Base-by-base conservation (phyloP, 1,284 basidiomycete species). In the Cystobasidiaceae sp. region DNA sequence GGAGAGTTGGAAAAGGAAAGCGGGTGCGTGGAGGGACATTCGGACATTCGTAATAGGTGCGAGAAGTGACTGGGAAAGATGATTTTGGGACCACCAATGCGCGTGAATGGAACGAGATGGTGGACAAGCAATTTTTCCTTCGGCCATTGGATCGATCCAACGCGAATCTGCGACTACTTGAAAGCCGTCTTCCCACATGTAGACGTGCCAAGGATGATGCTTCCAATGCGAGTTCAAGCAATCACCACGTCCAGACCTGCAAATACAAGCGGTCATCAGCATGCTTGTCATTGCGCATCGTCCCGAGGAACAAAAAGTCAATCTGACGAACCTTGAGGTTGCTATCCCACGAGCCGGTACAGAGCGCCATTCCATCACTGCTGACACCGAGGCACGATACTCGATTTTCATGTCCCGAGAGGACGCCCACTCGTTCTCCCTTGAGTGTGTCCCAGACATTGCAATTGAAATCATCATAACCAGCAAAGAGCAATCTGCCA, bases 371-470 rank as follows among this genome's bases (percentile, higher is more conserved):
- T 50, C 94, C 94, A 75, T 97, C 93, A 41, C 87, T 85, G 73
- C 89, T 92, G 71, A 97, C 93, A 66, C 96, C 94, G 74, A 98
- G 81, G 81, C 93, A 97, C 74, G 88, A 90, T 71, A 98, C 93
- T 69, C 94, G 83, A 81, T 97, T 97, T 82, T 98, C 94, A 77
- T 98, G 96, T 13, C 93, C 94, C 34, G 92, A 90, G 67, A 99
- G 80, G 39, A 97, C 93, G 67, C 94, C 94, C 33, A 97, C 92
- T 64, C 94, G 87, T 78, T 98, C 94, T 64, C 93, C 94, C 79
- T 94, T 96, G 75, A 98, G 83, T 44, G 93, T 97, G 76, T 99
- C 94, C 94, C 94, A 98, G 50, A 97, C 94, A 75, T 97, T 97
- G 82, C 90, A 93, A 71, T 94, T 97, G 89, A 94, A 97, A 78